These are phyloP conservation scores for Sonneratia alba DNA, from an alignment of 345 rosid genomes.

Conservation along the genomic window DNA sequence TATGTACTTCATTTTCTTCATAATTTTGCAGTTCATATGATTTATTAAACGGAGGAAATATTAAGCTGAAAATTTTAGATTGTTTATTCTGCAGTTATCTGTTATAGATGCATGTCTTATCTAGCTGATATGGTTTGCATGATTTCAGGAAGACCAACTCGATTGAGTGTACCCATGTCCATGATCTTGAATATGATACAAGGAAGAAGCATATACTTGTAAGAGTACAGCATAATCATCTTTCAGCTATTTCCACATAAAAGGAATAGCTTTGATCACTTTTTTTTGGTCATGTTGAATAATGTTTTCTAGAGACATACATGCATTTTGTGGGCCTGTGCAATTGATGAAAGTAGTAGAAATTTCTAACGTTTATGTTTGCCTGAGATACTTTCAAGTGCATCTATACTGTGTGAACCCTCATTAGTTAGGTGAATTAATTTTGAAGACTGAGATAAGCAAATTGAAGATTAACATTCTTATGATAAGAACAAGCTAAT, in stretches of 20 bases:
- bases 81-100: background rate
- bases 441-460: no score
- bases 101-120: background rate
- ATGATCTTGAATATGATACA: conserved; percentile 49
- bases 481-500: background rate
- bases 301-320: background rate
- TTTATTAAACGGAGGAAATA: background rate
- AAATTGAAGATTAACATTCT: background rate
- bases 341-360: background rate
- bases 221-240: conserved; percentile 19
- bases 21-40: background rate
- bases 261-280: background rate
- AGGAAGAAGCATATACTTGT: conserved; percentile 63
- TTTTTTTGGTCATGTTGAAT: background rate
- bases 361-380: background rate
- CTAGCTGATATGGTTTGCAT: conserved; percentile 2
- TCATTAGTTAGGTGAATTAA: no score
- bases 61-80: background rate
- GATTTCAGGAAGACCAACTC: conserved; percentile 59
- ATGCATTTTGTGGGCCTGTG: background rate
- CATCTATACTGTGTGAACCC: background rate
- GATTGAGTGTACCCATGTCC: conserved; percentile 55
- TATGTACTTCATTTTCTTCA: background rate
- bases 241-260: background rate
- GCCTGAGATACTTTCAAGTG: background rate